Percentiles rank a stretch among this genome's conserved stretches.
Conservation (phyloP, 139 green algal species). For the Micractinium sp. region DNA sequence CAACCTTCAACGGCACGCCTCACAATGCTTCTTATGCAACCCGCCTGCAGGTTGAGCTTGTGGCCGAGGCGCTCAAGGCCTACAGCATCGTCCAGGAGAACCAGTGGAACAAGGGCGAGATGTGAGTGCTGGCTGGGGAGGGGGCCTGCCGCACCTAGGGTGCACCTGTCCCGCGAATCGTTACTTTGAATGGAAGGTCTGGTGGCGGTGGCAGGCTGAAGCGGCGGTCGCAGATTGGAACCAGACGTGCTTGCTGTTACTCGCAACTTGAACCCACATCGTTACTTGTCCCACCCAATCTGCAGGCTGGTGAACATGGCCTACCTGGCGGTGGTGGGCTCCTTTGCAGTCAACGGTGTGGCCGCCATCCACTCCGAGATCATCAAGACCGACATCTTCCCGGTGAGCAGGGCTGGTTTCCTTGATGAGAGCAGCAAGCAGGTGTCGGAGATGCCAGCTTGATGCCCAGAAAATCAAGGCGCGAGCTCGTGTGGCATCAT, state of each 20-base stretch:
- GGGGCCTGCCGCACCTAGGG: no score
- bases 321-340: conserved; percentile 92
- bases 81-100: conserved; percentile 89
- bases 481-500: neutral
- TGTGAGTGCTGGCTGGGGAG: conserved; percentile 62
- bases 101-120: conserved; percentile 87
- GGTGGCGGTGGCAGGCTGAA: neutral
- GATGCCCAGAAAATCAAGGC: neutral
- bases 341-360: conserved; percentile 93
- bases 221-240: no score
- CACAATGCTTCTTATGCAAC: neutral
- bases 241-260: neutral
- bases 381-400: conserved; percentile 93
- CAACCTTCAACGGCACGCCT: neutral
- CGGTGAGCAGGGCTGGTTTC: no score
- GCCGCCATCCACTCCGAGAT: conserved; percentile 96
- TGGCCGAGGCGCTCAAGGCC: conserved; percentile 63
- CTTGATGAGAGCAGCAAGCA: no score
- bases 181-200: no score
- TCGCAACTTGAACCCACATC: neutral
- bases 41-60: conserved; percentile 37
- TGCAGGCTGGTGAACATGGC: conserved; percentile 94
- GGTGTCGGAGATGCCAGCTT: no score
- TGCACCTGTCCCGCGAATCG: no score
- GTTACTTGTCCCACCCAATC: neutral